Conservation (phyloP, 169 alveolate genomes). For the Perkinsus marinus region DNA sequence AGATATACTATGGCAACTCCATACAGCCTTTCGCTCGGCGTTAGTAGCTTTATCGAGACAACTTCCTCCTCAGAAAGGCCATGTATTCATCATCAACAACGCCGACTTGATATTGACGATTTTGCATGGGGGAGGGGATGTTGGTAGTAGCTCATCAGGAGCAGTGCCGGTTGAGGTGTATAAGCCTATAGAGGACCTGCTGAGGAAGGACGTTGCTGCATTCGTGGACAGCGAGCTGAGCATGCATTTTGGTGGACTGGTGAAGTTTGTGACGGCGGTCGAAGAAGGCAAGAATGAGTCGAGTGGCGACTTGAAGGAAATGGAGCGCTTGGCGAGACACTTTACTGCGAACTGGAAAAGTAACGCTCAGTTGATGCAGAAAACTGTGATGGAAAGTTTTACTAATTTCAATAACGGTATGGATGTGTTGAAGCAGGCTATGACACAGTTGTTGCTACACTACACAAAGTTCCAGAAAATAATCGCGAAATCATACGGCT, state of each 20-base stretch:
- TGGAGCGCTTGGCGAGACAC: not conserved
- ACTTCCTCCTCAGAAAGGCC: not conserved
- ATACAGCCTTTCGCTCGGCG: not conserved
- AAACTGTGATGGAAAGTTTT: not conserved
- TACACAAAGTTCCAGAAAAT: not conserved
- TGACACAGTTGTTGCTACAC: not conserved
- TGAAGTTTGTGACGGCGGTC: not conserved
- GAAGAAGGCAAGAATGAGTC: not conserved
- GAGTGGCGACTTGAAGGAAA: not conserved
- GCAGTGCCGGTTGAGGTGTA: not conserved
- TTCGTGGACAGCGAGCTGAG: not conserved
- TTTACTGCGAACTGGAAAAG: not conserved
- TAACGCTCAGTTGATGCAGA: not conserved
- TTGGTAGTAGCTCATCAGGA: not conserved
- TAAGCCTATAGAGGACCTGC: conserved; percentile 4
- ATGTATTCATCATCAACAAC: conserved; percentile 12
- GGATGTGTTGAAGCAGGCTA: not conserved
- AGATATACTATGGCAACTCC: not conserved
- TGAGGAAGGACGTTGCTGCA: not conserved
- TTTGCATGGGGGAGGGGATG: not conserved
- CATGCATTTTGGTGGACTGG: not conserved
- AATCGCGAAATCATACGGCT: not conserved
- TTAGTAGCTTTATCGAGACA: not conserved
- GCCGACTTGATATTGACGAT: conserved; percentile 7
- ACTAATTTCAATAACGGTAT: not conserved